phyloP scores from a whole-genome alignment of 192 early-diverging fungal genomes.

The Mortierella alpina region DNA sequence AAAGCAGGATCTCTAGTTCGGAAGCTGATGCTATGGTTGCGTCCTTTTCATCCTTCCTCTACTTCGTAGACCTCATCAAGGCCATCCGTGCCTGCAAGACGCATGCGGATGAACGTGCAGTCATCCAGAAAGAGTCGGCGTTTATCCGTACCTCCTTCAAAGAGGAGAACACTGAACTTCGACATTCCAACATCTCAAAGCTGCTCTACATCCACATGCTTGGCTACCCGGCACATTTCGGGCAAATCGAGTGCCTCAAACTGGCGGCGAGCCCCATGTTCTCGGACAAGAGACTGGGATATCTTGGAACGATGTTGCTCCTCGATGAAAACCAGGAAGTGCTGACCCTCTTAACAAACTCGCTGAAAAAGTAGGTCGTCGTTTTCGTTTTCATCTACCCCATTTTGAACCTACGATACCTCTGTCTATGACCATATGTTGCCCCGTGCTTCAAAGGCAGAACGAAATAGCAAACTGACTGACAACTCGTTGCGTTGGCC shows the following conservation, averaged over 20 bases:
- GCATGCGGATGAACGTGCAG: conserved; percentile 96
- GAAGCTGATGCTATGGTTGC: too few species aligned
- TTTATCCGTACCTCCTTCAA: conserved; percentile 97
- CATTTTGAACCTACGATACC: not conserved
- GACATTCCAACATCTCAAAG: conserved; percentile 96
- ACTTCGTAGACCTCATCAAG: conserved; percentile 91
- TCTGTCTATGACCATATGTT: not conserved
- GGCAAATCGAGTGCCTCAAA: conserved; percentile 99
- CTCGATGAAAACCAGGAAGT: conserved; percentile 98
- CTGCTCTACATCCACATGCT: conserved; percentile 99
- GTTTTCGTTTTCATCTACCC: not conserved
- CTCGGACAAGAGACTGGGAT: conserved; percentile 97
- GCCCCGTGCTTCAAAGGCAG: not conserved
- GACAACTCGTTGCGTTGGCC: not conserved
- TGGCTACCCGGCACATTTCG: conserved; percentile 98
- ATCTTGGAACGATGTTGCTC: conserved; percentile 97
- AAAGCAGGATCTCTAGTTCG: too few species aligned
- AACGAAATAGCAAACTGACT: conserved; percentile 17
- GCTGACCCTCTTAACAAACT: conserved; percentile 97
- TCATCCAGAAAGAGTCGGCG: conserved; percentile 96
- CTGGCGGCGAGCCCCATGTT: conserved; percentile 93
- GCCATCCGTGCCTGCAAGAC: conserved; percentile 97
- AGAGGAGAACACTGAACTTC: conserved; percentile 91
- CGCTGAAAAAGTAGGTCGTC: conserved; percentile 89
- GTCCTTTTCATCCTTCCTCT: not conserved